phyloP scores from a whole-genome alignment of 805 yeast species.

The Wickerhamiella nectarea region DNA sequence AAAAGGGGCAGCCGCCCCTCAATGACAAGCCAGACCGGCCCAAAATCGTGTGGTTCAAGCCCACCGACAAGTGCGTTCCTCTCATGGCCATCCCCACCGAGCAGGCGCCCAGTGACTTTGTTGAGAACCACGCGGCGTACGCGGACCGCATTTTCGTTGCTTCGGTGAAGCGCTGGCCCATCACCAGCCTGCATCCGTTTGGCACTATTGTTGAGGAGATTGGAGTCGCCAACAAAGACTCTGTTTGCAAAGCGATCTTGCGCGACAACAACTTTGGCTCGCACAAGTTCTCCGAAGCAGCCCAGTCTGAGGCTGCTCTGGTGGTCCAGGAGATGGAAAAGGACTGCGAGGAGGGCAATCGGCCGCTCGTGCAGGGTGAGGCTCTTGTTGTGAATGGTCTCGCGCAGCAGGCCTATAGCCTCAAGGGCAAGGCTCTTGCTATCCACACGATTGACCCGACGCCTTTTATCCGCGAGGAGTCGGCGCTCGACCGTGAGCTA shows the following conservation, averaged over 20 bases:
- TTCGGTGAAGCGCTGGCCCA: conserved; percentile 97
- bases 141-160: conserved; percentile 79
- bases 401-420: conserved; percentile 71
- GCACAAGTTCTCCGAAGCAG: conserved; percentile 31
- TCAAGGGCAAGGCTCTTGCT: conserved; percentile 56
- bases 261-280: conserved; percentile 44
- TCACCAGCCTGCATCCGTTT: conserved; percentile 94
- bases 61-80: conserved; percentile 95
- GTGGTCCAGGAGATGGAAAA: conserved; percentile 13
- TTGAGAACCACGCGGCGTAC: conserved; percentile 78
- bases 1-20: conserved; percentile 13
- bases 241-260: conserved; percentile 71
- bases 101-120: conserved; percentile 91
- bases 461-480: conserved; percentile 54
- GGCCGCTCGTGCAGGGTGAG: conserved; percentile 22
- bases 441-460: conserved; percentile 77
- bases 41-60: conserved; percentile 97
- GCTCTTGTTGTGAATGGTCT: conserved; percentile 45
- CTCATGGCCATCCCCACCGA: conserved; percentile 97
- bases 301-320: conserved; percentile 29
- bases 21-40: conserved; percentile 40
- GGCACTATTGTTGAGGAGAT: conserved; percentile 82
- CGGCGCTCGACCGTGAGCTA: conserved; percentile 73
- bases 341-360: conserved; percentile 3
- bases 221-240: conserved; percentile 64